phyloP scores from a whole-genome alignment of 768 basidiomycete genomes.

The Phaffia tasmanica region DNA sequence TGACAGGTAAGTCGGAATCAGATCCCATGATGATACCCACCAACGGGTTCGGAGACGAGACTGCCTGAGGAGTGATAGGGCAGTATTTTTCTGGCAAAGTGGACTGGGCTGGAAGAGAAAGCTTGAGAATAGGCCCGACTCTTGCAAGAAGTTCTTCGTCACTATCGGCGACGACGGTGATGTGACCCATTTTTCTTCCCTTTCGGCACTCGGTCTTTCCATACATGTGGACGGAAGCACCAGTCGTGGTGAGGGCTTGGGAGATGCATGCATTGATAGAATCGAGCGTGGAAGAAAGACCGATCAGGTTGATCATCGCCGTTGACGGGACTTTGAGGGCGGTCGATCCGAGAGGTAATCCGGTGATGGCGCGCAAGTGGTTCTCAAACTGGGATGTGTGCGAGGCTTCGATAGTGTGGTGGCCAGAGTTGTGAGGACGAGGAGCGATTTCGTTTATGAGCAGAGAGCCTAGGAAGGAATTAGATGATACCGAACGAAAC shows the following conservation, averaged over 20 bases:
- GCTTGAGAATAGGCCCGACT: constrained; percentile 59
- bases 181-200: constrained; percentile 95
- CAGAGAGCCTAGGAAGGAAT: constrained; percentile 48
- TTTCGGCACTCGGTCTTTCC: constrained; percentile 83
- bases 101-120: constrained; percentile 46
- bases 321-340: constrained; percentile 72
- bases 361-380: constrained; percentile 86
- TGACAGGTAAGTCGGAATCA: constrained; percentile 89
- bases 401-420: constrained; percentile 97
- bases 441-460: constrained; percentile 96
- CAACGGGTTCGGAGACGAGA: constrained; percentile 44
- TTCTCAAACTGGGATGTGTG: constrained; percentile 94
- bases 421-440: constrained; percentile 94
- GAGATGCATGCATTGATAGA: constrained; percentile 46
- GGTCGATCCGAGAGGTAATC: constrained; percentile 78
- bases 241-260: constrained; percentile 58
- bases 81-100: constrained; percentile 39
- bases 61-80: constrained; percentile 43
- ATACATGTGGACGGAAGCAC: constrained; percentile 77
- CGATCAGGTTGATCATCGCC: constrained; percentile 91
- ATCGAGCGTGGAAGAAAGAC: constrained; percentile 52
- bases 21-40: constrained; percentile 97
- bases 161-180: constrained; percentile 72
- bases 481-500: not conserved
- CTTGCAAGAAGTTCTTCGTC: constrained; percentile 61